A percentile compares a stretch with the other conserved stretches of the same genome.
phyloP scores from a whole-genome alignment of 2,329 filamentous ascomycete genomes.

The Cladosporium sp. region DNA sequence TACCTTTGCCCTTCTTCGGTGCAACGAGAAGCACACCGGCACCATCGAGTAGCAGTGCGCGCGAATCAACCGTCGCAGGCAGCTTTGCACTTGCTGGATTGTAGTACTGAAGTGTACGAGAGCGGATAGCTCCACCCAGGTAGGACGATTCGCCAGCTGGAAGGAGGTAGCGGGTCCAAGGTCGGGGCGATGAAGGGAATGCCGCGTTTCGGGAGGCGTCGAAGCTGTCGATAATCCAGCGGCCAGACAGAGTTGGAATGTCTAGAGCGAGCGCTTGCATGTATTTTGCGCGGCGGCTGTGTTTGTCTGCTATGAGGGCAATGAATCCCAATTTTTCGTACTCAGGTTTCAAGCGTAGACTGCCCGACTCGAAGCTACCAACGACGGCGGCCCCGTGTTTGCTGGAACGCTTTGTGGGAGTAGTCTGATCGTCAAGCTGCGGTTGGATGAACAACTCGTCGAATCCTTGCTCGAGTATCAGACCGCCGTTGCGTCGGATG shows the following conservation, averaged over 20 bases:
- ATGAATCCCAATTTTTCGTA: conserved; percentile 68
- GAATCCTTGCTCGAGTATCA: conserved; percentile 72
- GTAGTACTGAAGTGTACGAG: conserved; percentile 64
- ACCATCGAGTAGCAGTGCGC: conserved; percentile 43
- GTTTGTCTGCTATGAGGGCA: conserved; percentile 79
- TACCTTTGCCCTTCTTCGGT: conserved; percentile 57
- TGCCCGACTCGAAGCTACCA: not conserved
- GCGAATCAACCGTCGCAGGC: conserved; percentile 55
- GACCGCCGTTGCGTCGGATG: conserved; percentile 71
- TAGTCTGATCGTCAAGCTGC: conserved; percentile 34
- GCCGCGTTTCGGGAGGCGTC: conserved; percentile 23
- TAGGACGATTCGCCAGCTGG: conserved; percentile 79
- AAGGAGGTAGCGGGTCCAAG: conserved; percentile 80
- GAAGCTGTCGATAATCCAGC: conserved; percentile 77
- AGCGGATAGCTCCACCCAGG: conserved; percentile 74
- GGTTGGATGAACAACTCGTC: conserved; percentile 70
- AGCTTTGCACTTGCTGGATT: conserved; percentile 60
- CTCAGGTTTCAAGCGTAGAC: conserved; percentile 50
- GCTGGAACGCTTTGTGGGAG: conserved; percentile 28
- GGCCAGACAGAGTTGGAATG: conserved; percentile 77
- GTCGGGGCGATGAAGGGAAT: conserved; percentile 43
- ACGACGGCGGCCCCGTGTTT: conserved; percentile 22
- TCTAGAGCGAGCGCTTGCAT: conserved; percentile 91
- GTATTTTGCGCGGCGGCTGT: conserved; percentile 86
- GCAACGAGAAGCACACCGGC: conserved; percentile 71